Conservation (phyloP, 768 basidiomycete genomes). For the Boletellus ananas region DNA sequence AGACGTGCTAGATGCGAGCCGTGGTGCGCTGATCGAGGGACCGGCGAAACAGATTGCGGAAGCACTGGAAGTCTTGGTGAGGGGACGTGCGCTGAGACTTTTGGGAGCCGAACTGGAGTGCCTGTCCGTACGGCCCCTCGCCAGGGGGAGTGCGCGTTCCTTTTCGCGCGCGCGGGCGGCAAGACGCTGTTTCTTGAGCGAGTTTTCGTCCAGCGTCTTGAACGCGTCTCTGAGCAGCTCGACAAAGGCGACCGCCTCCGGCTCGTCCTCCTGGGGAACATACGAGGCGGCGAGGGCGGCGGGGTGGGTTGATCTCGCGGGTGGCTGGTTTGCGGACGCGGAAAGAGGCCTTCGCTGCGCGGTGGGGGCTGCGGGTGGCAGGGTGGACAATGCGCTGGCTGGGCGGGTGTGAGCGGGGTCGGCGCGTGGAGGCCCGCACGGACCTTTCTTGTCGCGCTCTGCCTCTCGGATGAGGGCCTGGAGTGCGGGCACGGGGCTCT, state of each 20-base stretch:
- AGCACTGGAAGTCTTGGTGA: conserved; percentile 17
- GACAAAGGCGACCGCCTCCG: conserved; percentile 22
- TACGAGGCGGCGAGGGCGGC: background rate
- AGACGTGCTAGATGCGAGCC: background rate
- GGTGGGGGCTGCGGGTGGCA: conserved; percentile 9
- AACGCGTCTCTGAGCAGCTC: conserved; percentile 24
- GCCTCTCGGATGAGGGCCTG: conserved; percentile 26
- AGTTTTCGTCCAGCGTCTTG: conserved; percentile 23
- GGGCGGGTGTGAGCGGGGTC: background rate
- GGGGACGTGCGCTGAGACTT: background rate
- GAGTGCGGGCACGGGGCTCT: conserved; percentile 20
- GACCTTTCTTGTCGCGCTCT: conserved; percentile 24
- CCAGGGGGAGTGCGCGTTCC: conserved; percentile 2
- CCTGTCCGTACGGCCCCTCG: background rate
- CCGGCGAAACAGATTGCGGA: conserved; percentile 3
- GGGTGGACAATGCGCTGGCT: background rate
- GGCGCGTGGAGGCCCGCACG: conserved; percentile 2
- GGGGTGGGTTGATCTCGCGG: background rate
- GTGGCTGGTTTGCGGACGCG: too few relatives aligned
- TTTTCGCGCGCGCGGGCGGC: conserved; percentile 12
- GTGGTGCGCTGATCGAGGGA: background rate
- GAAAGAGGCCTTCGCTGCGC: background rate
- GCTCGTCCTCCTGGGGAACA: conserved; percentile 15
- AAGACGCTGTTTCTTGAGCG: conserved; percentile 23
- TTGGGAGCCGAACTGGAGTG: too few relatives aligned